These are phyloP conservation scores for Aspergillus jensenii DNA, from an alignment of 2,329 filamentous ascomycete genomes.

Conservation along the genomic window DNA sequence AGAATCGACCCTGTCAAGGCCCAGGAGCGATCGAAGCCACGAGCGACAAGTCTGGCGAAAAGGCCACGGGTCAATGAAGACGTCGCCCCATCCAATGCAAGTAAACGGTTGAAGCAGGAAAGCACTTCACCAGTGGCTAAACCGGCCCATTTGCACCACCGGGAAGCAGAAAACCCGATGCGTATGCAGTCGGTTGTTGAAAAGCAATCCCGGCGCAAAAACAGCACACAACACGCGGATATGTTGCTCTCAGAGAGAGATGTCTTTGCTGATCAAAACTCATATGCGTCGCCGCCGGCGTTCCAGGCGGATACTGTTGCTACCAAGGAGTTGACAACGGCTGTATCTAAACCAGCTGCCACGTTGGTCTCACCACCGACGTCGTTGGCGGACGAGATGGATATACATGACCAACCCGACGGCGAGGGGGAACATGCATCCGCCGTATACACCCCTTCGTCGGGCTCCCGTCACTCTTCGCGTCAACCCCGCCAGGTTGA, in stretches of 20 bases:
- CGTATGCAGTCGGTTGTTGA: constrained; percentile 16
- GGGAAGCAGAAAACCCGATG: constrained; percentile 17
- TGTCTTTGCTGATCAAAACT: constrained; percentile 22
- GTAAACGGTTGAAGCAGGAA: constrained; percentile 38
- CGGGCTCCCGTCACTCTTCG: constrained; percentile 45
- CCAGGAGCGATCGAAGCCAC: constrained; percentile 60
- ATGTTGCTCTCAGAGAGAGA: constrained; percentile 21
- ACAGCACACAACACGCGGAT: constrained; percentile 14
- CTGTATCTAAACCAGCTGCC: constrained; percentile 33
- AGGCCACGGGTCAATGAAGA: constrained; percentile 50
- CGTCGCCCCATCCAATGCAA: constrained; percentile 19
- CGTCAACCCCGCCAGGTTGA: constrained; percentile 44
- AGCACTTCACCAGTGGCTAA: constrained; percentile 28
- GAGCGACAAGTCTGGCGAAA: constrained; percentile 57
- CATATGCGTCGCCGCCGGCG: constrained; percentile 40
- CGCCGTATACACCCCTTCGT: constrained; percentile 37
- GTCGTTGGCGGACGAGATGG: constrained; percentile 43
- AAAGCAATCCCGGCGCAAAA: constrained; percentile 2
- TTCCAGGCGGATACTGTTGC: constrained; percentile 36
- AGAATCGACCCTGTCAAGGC: constrained; percentile 65
- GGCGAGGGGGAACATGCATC: constrained; percentile 30
- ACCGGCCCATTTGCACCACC: constrained; percentile 20
- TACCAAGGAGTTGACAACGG: constrained; percentile 26
- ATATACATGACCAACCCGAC: constrained; percentile 33
- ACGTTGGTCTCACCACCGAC: constrained; percentile 47